Conservation (phyloP, 345 rosid species). For the Aurinia saxatilis region DNA sequence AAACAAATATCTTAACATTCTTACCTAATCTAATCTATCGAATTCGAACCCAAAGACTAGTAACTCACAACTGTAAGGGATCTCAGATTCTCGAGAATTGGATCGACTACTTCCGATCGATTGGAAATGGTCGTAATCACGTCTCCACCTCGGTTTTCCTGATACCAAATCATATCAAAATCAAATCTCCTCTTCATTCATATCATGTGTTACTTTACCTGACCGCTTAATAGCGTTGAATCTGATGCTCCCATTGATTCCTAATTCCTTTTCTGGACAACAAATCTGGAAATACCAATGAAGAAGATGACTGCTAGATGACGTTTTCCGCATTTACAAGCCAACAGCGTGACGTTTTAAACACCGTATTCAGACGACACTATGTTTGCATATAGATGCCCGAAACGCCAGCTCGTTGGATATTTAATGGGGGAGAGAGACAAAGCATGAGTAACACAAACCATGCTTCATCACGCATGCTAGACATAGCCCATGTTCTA, state of each 20-base stretch:
- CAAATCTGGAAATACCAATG: background rate
- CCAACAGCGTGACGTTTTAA: constrained; percentile 8
- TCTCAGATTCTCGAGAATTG: constrained; percentile 62
- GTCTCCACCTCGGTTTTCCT: constrained; percentile 39
- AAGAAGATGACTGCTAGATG: background rate
- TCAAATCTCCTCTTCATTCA: background rate
- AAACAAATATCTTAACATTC: no score
- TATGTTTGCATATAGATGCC: background rate
- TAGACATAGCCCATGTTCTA: constrained; percentile 19
- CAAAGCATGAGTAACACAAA: constrained; percentile 13
- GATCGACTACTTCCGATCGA: constrained; percentile 57
- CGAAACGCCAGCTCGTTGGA: constrained; percentile 6
- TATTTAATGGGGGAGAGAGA: background rate
- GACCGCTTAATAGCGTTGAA: constrained; percentile 26
- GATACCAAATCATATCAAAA: background rate
- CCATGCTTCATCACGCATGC: constrained; percentile 27
- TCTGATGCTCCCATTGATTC: constrained; percentile 23
- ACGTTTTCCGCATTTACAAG: background rate
- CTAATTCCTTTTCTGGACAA: background rate
- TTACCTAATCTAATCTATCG: no score
- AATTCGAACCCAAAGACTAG: no score
- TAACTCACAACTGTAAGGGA: constrained; percentile 70
- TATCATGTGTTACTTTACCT: constrained; percentile 36
- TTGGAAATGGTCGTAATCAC: constrained; percentile 75
- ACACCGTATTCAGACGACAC: background rate